A percentile compares a stretch with the other conserved stretches of the same genome.
Evolutionary conservation across 2,329 filamentous ascomycete species (phyloP).

Genomic region (Ramularia endophylla): DNA sequence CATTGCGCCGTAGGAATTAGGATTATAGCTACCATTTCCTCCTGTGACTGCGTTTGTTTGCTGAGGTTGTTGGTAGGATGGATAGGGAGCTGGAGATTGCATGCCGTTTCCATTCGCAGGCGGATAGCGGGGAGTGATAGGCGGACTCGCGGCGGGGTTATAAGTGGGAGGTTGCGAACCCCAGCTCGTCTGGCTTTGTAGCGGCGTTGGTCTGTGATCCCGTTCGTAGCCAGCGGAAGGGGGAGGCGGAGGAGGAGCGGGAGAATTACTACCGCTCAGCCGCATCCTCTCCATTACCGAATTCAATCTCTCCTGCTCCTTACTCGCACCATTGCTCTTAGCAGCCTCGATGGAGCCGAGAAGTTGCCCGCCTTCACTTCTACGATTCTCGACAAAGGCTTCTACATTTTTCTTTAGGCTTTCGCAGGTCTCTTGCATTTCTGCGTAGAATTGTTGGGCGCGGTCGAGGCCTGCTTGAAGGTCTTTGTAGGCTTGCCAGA

Average conservation of each 20-base stretch:
- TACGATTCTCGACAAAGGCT: conserved; percentile 89
- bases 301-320: conserved; percentile 77
- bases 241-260: conserved; percentile 39
- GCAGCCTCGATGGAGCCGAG: conserved; percentile 82
- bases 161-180: conserved; percentile 41
- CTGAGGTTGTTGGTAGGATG: conserved; percentile 19
- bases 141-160: conserved; percentile 44
- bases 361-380: conserved; percentile 84
- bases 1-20: conserved; percentile 40
- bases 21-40: conserved; percentile 35
- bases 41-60: conserved; percentile 11
- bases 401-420: conserved; percentile 54
- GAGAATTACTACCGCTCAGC: conserved; percentile 51
- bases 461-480: conserved; percentile 78
- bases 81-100: conserved; percentile 23
- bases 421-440: conserved; percentile 53
- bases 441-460: conserved; percentile 87
- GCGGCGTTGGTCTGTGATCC: conserved; percentile 35
- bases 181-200: conserved; percentile 36
- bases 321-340: conserved; percentile 64
- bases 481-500: conserved; percentile 89
- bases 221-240: conserved; percentile 34
- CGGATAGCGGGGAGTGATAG: conserved; percentile 42
- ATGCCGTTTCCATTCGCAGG: conserved; percentile 10
- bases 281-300: conserved; percentile 95